phyloP scores from a whole-genome alignment of 148 eudicot species.

The Rhododendron griersonianum region DNA sequence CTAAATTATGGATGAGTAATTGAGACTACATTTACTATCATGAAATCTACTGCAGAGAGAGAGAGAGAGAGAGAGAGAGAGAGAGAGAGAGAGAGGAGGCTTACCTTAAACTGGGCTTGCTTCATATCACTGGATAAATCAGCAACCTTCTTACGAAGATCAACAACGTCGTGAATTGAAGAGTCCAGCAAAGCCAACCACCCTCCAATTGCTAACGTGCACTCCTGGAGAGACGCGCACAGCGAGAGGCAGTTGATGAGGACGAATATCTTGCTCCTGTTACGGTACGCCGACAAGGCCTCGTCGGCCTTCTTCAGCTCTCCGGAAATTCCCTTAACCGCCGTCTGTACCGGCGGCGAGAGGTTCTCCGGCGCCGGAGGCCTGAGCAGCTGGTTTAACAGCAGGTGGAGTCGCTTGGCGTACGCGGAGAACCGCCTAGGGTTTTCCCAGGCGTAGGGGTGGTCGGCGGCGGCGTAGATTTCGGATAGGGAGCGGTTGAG shows the following conservation, averaged over 20 bases:
- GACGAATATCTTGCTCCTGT: conserved; percentile 52
- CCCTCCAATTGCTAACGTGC: conserved; percentile 50
- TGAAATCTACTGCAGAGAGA: not conserved
- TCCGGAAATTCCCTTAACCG: conserved; percentile 46
- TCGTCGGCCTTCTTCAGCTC: conserved; percentile 40
- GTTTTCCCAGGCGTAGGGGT: conserved; percentile 37
- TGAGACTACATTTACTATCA: too few species aligned
- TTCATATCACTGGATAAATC: conserved; percentile 66
- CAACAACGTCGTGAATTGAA: conserved; percentile 25
- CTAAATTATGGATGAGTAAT: not conserved
- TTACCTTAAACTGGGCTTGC: conserved; percentile 47
- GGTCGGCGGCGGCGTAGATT: conserved; percentile 25
- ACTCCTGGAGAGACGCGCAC: conserved; percentile 37
- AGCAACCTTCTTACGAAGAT: conserved; percentile 48
- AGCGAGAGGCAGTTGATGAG: conserved; percentile 43
- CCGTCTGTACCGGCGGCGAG: conserved; percentile 39
- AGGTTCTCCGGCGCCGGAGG: conserved; percentile 25
- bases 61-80: too few species aligned
- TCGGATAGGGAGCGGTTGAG: conserved; percentile 30
- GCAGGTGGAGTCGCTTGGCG: conserved; percentile 41
- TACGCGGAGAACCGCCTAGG: conserved; percentile 42
- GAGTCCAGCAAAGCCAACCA: conserved; percentile 61
- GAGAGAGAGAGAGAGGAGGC: too few species aligned
- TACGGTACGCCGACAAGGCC: conserved; percentile 34
- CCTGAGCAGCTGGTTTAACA: conserved; percentile 25